Base-by-base conservation (phyloP, 108 stramenopile species). In the Cyclotella baltica region DNA sequence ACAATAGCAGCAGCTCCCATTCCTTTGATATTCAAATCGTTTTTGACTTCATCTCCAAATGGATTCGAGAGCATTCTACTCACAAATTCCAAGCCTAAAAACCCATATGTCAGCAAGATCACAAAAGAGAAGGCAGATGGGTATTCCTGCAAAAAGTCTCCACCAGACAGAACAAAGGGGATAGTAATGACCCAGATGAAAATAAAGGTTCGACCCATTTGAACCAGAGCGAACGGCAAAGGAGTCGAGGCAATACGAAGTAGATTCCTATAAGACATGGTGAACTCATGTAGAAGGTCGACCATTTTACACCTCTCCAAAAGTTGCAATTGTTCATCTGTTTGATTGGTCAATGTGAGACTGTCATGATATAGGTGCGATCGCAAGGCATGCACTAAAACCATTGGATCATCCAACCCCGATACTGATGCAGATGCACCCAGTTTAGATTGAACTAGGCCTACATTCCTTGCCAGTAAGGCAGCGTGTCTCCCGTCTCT, bases 81-180 rank as follows among this genome's bases (percentile, higher is more conserved):
- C 8, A 84, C 78, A 13, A 81, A 30, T 53, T 87, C 87, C 56
- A 90, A 36, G 28, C 89, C 89, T 16, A 90, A 47, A 67, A 89
- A 89, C 2, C 89, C 89, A 63, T 85, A 90, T 10, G 89, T 90
- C 34, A 87, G 29, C 62, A 90, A 85, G 22, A 89, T 87, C 19
- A 87, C 68, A 65, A 89, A 80, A 1, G 74, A 63, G 13, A 77
- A 81, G 59, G 71, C 66, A 46, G 62, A 75, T 56, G 51, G 66
- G 28, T 35, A 71, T 63, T 57, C 70, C 29, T 57, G 13, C 40
- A 62, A 38, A 27, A 66, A 57, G 34, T 65, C 62, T 16, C 37
- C 47, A 0, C 70, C 72, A 5, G 63, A 64, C 2, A 81, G 57
- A 33, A 86, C 34, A 31, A 87, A 70, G 16, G 88, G 88, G 10